Conservation (phyloP, 2,329 filamentous ascomycete genomes). For the Clarireedia monteithiana region DNA sequence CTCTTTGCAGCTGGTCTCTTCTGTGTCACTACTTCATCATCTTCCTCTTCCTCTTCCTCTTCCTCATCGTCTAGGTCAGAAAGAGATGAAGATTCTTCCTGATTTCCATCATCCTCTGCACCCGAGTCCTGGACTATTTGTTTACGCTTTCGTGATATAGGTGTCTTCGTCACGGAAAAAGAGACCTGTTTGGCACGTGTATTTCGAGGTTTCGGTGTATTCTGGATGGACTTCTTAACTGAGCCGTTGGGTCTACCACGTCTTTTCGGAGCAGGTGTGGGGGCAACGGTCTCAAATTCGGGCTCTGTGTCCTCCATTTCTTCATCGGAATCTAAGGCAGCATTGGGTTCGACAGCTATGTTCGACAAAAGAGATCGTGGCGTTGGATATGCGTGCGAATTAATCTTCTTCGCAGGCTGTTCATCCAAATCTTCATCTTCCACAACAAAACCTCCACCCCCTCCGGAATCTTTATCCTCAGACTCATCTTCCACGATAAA, state of each 20-base stretch:
- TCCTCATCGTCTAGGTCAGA: neutral
- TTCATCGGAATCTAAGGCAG: conserved; percentile 9
- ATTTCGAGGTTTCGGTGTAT: conserved; percentile 1
- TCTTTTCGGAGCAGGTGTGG: conserved; percentile 8
- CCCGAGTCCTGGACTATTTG: conserved; percentile 11
- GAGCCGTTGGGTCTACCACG: conserved; percentile 17
- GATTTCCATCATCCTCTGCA: conserved; percentile 7
- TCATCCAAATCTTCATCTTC: conserved; percentile 14
- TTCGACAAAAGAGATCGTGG: conserved; percentile 15
- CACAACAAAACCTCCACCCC: conserved; percentile 23
- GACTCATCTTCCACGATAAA: conserved; percentile 25
- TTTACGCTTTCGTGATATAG: conserved; percentile 10
- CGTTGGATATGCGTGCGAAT: conserved; percentile 17
- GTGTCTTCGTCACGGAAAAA: neutral
- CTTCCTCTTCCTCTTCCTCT: neutral
- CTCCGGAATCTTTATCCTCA: neutral
- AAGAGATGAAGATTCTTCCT: neutral
- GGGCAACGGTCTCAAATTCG: neutral
- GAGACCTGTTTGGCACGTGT: neutral
- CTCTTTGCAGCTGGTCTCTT: conserved; percentile 3
- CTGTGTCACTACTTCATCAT: neutral
- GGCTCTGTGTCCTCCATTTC: conserved; percentile 12
- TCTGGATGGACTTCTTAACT: conserved; percentile 7
- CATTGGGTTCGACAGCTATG: neutral
- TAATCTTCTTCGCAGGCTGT: neutral